Evolutionary conservation across 164 flowering plant genomes (phyloP), one percentile per base, ranked within the genome.

Genomic region (Vitis cinerea): DNA sequence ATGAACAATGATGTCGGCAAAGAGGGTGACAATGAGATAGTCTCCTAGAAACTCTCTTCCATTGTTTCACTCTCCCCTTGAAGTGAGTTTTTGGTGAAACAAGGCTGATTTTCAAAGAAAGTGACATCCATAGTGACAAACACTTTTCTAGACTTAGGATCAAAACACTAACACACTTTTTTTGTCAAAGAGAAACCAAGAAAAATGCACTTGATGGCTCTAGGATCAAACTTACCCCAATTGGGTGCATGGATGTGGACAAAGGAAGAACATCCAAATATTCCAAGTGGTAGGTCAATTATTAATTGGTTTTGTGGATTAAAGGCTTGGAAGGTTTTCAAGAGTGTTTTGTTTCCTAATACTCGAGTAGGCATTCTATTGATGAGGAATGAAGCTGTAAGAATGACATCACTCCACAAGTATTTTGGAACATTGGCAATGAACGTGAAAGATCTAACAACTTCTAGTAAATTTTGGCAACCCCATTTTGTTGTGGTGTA

Each of bases 91-190:
- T 59, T 59, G 27, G 31, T 59, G 17, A 59, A 59, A 14, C 8
- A 59, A 17, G 62, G 62, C 17, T 59, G 27, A 59, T 59, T 59
- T 16, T 59, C 23, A 11, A 59, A 59, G 62, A 59, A 59, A 17
- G 62, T 17, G 27, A 59, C 62, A 59, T 59, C 62, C 62, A 59
- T 59, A 59, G 6, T 59, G 17, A 59, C 62, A 59, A 59, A 59
- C 62, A 59, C 17, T 16, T 59, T 16, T 16, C 62, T 59, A 10
- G 62, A 13, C 12, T 6, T 59, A 10, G 62, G 62, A 59, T 59
- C 14, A 59, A 59, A 59, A 59, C 27, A 14, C 12, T 59, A 59
- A 13, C 23, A 14, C 27, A 14, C 27, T 29, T 29, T 59, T 59
- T 59, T 59, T 14, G 23, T 59, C 27, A 23, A 23, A 23, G 62